Conservation (phyloP, 495 filamentous ascomycete genomes). For the Neurospora sp. region DNA sequence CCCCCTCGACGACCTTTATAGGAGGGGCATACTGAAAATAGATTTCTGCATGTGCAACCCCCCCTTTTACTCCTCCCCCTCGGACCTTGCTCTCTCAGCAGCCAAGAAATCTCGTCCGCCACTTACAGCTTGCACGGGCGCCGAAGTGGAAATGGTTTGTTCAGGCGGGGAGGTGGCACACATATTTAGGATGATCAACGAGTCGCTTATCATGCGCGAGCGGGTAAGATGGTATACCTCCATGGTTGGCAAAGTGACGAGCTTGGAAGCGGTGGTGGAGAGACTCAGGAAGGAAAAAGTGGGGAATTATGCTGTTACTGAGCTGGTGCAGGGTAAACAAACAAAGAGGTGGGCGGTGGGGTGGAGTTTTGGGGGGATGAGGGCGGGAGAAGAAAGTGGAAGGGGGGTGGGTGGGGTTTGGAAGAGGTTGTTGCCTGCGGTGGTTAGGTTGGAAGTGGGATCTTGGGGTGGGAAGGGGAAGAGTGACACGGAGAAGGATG, state of each 20-base stretch:
- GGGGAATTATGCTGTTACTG: conserved; percentile 72
- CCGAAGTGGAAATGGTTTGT: conserved; percentile 78
- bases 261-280: conserved; percentile 53
- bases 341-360: conserved; percentile 82
- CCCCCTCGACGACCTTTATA: conserved; percentile 18
- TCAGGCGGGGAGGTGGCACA: conserved; percentile 77
- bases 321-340: conserved; percentile 67
- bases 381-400: conserved; percentile 25
- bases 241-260: conserved; percentile 80
- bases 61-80: conserved; percentile 72
- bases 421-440: conserved; percentile 48
- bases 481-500: no score
- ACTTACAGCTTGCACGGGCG: conserved; percentile 71
- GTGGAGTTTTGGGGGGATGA: conserved; percentile 68
- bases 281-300: conserved; percentile 48
- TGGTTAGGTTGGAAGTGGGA: conserved; percentile 20
- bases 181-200: conserved; percentile 60
- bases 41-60: conserved; percentile 95
- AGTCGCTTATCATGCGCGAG: conserved; percentile 52
- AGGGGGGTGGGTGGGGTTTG: conserved; percentile 22
- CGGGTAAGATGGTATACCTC: conserved; percentile 78
- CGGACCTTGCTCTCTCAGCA: conserved; percentile 55
- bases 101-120: conserved; percentile 56
- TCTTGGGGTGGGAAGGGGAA: no score
- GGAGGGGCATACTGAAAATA: conserved; percentile 21